Base-by-base conservation (phyloP, 2,329 filamentous ascomycete genomes). In the Talaromyces islandicus region DNA sequence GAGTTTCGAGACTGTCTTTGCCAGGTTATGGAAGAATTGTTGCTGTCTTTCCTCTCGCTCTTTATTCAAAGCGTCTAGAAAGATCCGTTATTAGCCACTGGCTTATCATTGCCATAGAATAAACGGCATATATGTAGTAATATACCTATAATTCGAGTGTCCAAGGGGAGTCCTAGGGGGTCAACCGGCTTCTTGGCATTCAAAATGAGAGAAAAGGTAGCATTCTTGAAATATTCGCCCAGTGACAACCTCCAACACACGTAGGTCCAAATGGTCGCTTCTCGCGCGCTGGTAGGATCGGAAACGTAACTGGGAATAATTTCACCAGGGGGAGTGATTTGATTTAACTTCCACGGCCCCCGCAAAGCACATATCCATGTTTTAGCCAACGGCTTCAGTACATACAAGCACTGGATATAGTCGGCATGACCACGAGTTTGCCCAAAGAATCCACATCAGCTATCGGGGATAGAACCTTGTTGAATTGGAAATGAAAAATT, bases 361-460 rank as follows among this genome's bases (percentile, higher is more conserved):
- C 29, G 6, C 14, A 38, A n/a, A 38, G 5, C 6, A n/a, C 1
- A 1, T 5, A 38, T 5, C 35, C 35, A 38, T n/a, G 1, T 38
- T n/a, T 38, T 17, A 38, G 35, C 6, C 6, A 38, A 38, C 35
- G 17, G 35, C 14, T 17, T 38, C 29, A 67, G 69, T 6, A 59
- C 67, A 4, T 70, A 59, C 54, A 80, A 70, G 80, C 78, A 77
- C 56, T 72, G 68, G 62, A 78, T 79, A 29, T 73, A 75, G 60
- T 80, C 75, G 5, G 78, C 72, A 82, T 68, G 2, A 76, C 69
- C 4, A 77, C 77, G 5, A 82, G 68, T 59, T 78, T 75, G n/a
- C 73, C 73, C 11, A 83, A 69, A 10, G 72, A 68, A n/a, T 80
- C 74, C 5, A 81, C 66, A 35, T 64, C 67, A n/a, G 35, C 2